Percentiles rank a stretch among this genome's conserved stretches.
These are phyloP conservation scores for Yamadazyma buinensis DNA, from an alignment of 1,139 yeast species.

Conservation along the genomic window DNA sequence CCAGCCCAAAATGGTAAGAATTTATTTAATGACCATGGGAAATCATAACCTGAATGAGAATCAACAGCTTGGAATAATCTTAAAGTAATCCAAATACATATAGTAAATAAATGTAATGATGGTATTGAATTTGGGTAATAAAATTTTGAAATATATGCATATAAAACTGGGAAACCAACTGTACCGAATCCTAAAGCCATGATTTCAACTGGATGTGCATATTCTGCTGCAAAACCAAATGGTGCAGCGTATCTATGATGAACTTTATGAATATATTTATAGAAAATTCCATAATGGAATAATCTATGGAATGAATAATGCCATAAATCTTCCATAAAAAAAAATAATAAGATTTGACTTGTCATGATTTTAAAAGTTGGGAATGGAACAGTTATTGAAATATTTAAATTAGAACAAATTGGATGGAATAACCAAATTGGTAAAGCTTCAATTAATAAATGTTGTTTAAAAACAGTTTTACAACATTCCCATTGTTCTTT, in stretches of 20 bases:
- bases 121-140: conserved; percentile 29
- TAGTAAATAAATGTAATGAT: conserved; percentile 77
- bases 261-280: conserved; percentile 90
- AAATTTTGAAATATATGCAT: conserved; percentile 32
- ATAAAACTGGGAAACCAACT: conserved; percentile 82
- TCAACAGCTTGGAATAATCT: conserved; percentile 93
- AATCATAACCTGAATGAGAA: conserved; percentile 95
- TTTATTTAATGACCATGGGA: conserved; percentile 93
- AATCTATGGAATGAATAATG: conserved; percentile 93
- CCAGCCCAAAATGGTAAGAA: conserved; percentile 97
- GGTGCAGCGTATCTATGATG: conserved; percentile 98
- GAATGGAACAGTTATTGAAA: conserved; percentile 77
- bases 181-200: conserved; percentile 90
- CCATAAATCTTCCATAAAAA: conserved; percentile 89
- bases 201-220: conserved; percentile 94
- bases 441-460: conserved; percentile 85
- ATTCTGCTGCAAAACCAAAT: conserved; percentile 93
- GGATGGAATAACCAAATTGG: conserved; percentile 98
- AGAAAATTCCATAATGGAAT: conserved; percentile 80
- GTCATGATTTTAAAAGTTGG: conserved; percentile 58
- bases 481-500: conserved; percentile 91
- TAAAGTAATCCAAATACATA: conserved; percentile 81
- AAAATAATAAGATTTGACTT: conserved; percentile 68
- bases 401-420: conserved; percentile 71
- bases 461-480: conserved; percentile 77